Evolutionary conservation across 805 yeast species (phyloP).

Genomic region (Pichia thaimueangensis): DNA sequence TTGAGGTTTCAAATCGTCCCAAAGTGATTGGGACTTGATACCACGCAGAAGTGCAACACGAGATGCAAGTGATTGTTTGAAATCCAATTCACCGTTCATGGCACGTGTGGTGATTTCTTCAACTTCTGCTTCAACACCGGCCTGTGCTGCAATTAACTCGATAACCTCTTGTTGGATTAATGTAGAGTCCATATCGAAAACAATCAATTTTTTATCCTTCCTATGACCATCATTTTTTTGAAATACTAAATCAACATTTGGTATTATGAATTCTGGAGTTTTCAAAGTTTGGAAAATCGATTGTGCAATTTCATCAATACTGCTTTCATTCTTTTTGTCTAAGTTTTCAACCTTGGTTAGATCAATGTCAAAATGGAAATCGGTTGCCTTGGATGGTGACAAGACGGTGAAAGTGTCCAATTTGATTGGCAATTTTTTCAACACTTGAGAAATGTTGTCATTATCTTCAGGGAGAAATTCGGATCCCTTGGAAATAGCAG

Average conservation of each 20-base stretch:
- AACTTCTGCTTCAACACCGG: constrained; percentile 83
- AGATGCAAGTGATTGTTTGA: constrained; percentile 67
- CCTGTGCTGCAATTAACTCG: constrained; percentile 90
- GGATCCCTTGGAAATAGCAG: constrained; percentile 26
- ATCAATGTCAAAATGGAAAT: constrained; percentile 27
- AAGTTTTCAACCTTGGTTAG: constrained; percentile 10
- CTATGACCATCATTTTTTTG: constrained; percentile 31
- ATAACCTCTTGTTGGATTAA: constrained; percentile 94
- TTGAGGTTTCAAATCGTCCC: constrained; percentile 70
- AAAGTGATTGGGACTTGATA: constrained; percentile 60
- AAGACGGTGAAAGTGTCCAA: constrained; percentile 25
- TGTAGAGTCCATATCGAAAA: constrained; percentile 98
- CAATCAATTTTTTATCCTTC: constrained; percentile 51
- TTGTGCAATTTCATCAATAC: constrained; percentile 15
- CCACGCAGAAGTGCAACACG: constrained; percentile 82
- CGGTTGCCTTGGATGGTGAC: constrained; percentile 34
- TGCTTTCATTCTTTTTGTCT: constrained; percentile 7
- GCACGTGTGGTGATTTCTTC: constrained; percentile 87
- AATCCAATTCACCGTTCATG: constrained; percentile 95
- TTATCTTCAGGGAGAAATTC: constrained; percentile 20
- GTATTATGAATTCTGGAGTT: constrained; percentile 7
- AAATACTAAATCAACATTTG: constrained; percentile 36
- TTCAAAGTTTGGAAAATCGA: constrained; percentile 19
- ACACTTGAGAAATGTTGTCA: constrained; percentile 20
- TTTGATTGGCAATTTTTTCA: constrained; percentile 28